Evolutionary conservation across 306 rosid genomes (phyloP).

Genomic region (Vigna mungo): DNA sequence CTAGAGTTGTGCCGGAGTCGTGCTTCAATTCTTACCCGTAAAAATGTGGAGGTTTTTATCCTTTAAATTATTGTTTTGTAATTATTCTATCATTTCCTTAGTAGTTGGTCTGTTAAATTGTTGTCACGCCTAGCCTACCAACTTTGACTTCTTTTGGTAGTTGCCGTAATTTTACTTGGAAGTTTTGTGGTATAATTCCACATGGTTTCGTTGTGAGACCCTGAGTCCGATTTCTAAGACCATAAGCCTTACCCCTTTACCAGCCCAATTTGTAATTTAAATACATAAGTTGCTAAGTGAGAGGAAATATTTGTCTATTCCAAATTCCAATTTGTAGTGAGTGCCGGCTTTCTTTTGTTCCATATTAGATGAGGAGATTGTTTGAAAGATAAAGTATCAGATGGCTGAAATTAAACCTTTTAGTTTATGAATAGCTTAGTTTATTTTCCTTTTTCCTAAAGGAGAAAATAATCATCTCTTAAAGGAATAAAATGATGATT

Average conservation of each 20-base stretch:
- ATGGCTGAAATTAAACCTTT: not conserved
- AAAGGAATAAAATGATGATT: not conserved
- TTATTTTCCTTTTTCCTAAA: no score
- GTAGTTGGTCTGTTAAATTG: not conserved
- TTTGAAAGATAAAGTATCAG: slow-evolving; percentile 16
- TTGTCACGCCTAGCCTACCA: no score
- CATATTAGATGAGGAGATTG: slow-evolving; percentile 26
- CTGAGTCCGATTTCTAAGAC: not conserved
- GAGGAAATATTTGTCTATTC: not conserved
- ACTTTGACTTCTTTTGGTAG: not conserved
- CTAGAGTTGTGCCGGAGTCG: slow-evolving; percentile 90
- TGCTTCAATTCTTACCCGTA: slow-evolving; percentile 70
- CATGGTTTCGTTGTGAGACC: no score
- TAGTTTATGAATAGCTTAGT: no score
- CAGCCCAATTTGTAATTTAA: not conserved
- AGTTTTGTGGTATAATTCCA: no score
- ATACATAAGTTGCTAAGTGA: not conserved
- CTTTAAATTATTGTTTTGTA: not conserved
- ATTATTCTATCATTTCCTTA: not conserved
- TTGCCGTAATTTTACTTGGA: no score
- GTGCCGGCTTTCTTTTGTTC: slow-evolving; percentile 15
- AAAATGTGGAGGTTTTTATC: slow-evolving; percentile 74
- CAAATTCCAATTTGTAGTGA: not conserved
- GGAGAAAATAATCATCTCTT: no score
- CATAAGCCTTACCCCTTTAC: not conserved